A percentile compares a stretch with the other conserved stretches of the same genome.
phyloP scores from a whole-genome alignment of 768 basidiomycete species.

The Kwoniella mangroviensis region DNA sequence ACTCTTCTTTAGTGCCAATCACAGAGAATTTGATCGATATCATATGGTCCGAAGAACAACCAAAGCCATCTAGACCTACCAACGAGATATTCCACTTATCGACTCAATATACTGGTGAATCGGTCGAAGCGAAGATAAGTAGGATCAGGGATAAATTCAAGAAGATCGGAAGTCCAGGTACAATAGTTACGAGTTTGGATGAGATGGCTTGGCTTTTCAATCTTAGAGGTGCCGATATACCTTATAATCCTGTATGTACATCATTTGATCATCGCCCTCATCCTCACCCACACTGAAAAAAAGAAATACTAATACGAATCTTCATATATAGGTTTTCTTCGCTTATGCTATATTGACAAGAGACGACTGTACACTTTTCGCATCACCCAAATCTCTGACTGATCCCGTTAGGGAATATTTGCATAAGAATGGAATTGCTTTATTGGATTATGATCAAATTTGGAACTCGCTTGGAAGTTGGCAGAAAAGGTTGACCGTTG shows the following conservation, averaged over 20 bases:
- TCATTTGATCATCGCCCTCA: not conserved
- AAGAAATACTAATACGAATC: too few species aligned
- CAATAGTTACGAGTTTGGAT: slow-evolving; percentile 86
- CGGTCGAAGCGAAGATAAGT: slow-evolving; percentile 65
- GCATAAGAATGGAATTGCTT: slow-evolving; percentile 64
- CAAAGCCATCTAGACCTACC: slow-evolving; percentile 69
- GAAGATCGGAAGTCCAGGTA: slow-evolving; percentile 64
- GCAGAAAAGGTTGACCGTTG: slow-evolving; percentile 47
- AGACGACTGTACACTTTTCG: slow-evolving; percentile 69
- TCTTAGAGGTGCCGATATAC: slow-evolving; percentile 87
- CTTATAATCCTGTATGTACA: slow-evolving; percentile 72
- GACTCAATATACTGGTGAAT: slow-evolving; percentile 72
- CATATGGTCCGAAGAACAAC: slow-evolving; percentile 56
- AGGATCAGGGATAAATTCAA: slow-evolving; percentile 69
- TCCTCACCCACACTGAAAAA: too few species aligned
- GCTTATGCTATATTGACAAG: slow-evolving; percentile 78
- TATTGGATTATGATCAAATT: slow-evolving; percentile 73
- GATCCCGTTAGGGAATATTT: slow-evolving; percentile 64
- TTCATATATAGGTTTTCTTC: slow-evolving; percentile 75
- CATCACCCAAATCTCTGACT: slow-evolving; percentile 64
- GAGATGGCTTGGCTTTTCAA: slow-evolving; percentile 77
- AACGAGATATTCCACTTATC: slow-evolving; percentile 72
- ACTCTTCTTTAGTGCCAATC: slow-evolving; percentile 72
- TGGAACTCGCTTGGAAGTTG: slow-evolving; percentile 64
- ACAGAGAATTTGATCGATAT: slow-evolving; percentile 68